Percentiles rank a stretch among this genome's conserved stretches.
These are phyloP conservation scores for Phycomyces nitens DNA, from an alignment of 192 early-diverging fungal species.

Conservation along the genomic window DNA sequence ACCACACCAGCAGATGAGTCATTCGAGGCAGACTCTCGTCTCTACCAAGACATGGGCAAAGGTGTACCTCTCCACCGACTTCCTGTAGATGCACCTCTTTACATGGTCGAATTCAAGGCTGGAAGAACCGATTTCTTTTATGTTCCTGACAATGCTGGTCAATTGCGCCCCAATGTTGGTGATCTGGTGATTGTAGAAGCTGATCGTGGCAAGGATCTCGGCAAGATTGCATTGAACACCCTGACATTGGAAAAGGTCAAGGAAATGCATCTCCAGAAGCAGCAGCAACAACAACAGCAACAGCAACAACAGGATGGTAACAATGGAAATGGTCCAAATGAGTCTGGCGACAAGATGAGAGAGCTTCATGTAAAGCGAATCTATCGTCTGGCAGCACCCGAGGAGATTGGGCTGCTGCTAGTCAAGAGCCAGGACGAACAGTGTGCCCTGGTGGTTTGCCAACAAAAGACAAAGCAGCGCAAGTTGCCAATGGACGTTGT, in stretches of 20 bases:
- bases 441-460: slow-evolving; percentile 83
- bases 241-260: slow-evolving; percentile 55
- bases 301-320: slow-evolving; percentile 40
- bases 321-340: slow-evolving; percentile 42
- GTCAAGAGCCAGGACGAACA: slow-evolving; percentile 87
- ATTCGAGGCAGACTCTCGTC: slow-evolving; percentile 35
- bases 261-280: slow-evolving; percentile 29
- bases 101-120: slow-evolving; percentile 86
- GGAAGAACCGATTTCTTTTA: slow-evolving; percentile 83
- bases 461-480: slow-evolving; percentile 84
- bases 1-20: slow-evolving; percentile 24
- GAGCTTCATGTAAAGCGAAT: slow-evolving; percentile 92
- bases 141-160: slow-evolving; percentile 46
- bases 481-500: slow-evolving; percentile 94
- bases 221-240: slow-evolving; percentile 78
- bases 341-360: slow-evolving; percentile 41
- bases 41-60: slow-evolving; percentile 38
- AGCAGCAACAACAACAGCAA: slow-evolving; percentile 41
- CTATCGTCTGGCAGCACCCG: slow-evolving; percentile 72
- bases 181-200: slow-evolving; percentile 87
- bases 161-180: slow-evolving; percentile 50
- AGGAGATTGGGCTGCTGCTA: slow-evolving; percentile 77
- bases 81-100: slow-evolving; percentile 56
- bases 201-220: slow-evolving; percentile 86
- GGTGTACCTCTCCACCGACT: slow-evolving; percentile 45